Conservation (phyloP, 305 asterid genomes). For the Fraxinus xanthoxyloides region DNA sequence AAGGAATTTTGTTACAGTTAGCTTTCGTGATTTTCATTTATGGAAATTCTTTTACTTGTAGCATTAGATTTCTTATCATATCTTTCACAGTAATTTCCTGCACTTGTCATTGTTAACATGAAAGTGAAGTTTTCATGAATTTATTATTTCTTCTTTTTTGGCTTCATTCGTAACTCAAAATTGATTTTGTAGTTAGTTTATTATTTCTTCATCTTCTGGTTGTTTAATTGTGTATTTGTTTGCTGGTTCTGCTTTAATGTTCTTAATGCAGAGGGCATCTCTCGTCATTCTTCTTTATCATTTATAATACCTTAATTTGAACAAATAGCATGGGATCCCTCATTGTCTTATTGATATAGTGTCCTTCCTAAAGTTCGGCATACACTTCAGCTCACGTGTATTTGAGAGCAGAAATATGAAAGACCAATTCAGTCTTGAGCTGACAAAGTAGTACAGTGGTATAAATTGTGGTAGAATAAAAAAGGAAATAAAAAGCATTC, state of each 20-base stretch:
- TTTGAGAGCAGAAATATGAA: neutral
- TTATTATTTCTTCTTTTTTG: neutral
- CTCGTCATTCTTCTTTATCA: neutral
- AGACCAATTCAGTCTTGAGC: neutral
- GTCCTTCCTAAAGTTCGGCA: neutral
- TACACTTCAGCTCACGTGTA: neutral
- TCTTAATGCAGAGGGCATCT: neutral
- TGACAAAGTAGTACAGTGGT: neutral
- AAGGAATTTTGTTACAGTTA: neutral
- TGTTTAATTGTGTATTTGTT: neutral
- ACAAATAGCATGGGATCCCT: neutral
- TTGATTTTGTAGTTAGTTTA: neutral
- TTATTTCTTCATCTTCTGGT: neutral
- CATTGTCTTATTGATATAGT: neutral
- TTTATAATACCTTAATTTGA: neutral
- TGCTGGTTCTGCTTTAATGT: neutral
- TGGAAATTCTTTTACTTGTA: neutral
- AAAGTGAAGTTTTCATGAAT: neutral
- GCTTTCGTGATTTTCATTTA: neutral
- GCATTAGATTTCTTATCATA: neutral
- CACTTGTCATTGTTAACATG: neutral
- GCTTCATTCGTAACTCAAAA: neutral
- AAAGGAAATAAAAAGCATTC: neutral
- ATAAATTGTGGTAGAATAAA: neutral
- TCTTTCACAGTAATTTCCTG: neutral